Base-by-base conservation (phyloP, 1,284 basidiomycete species). In the Sporisorium exsertum region DNA sequence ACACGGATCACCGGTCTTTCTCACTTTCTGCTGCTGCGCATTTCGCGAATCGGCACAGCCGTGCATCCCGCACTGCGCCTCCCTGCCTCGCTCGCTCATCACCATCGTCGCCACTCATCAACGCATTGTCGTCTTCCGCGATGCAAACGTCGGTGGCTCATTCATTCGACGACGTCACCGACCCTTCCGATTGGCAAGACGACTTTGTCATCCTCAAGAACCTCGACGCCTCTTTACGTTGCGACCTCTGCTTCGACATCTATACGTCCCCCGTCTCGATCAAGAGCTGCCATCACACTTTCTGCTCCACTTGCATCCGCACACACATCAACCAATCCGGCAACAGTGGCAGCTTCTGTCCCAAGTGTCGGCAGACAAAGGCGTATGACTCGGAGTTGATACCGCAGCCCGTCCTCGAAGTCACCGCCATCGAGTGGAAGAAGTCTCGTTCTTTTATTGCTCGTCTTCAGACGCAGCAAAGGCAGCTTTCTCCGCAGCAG, bases 241-340 rank as follows among this genome's bases (percentile, higher is more conserved):
- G 83, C 60, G 78, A 80, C 32, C 67, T 84, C 5, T 84, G 83
- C 75, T 82, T 77, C 32, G 81, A 81, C 58, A 80, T 84, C 33
- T 81, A 77, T 58, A 75, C 72, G 0, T 81, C 81, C 2, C 83
- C 83, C 12, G 83, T 84, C 27, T 76, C 79, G 13, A 55, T 84
- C 46, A 77, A 75, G 50, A 80, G 77, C 58, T 84, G 83, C 53
- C 45, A 66, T 22, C 83, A 84, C 52, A 63, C 78, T 15, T 84
- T 82, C 49, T 84, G 83, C 77, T 83, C 81, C 15, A 60, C 64
- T 13, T 84, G 83, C 61, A 81, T 84, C 15, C 81, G 83, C 20
- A 81, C 71, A 15, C 79, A 81, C 51, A 83, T 84, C 71, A 84
- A 84, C 47, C 81, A 84, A 58, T 68, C 81, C 3, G 77, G 80